Conservation (phyloP, 768 basidiomycete genomes). For the Tulasnella calospora region DNA sequence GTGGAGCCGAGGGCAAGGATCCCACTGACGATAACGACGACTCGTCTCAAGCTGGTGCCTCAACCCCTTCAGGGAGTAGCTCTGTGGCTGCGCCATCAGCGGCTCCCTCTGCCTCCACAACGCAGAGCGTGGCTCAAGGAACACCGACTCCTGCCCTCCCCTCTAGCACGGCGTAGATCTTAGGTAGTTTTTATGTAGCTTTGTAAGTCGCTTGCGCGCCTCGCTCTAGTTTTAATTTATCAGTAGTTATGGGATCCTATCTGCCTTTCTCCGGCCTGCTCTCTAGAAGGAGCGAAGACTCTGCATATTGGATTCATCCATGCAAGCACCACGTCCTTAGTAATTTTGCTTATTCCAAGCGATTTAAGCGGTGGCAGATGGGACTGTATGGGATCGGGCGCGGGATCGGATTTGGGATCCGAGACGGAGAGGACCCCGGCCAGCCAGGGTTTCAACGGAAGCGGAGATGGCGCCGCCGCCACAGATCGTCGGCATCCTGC, state of each 20-base stretch:
- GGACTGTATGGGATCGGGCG: too few relatives aligned
- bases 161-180: not conserved
- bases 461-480: too few relatives aligned
- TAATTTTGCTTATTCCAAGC: too few relatives aligned
- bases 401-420: too few relatives aligned
- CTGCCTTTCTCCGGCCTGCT: not conserved
- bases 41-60: not conserved
- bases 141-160: not conserved
- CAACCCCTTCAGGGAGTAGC: not conserved
- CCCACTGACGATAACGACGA: not conserved
- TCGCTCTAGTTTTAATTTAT: not conserved
- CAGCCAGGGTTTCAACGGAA: too few relatives aligned
- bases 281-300: not conserved
- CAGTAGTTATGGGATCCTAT: not conserved
- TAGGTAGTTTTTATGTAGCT: not conserved
- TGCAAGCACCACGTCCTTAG: not conserved
- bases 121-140: not conserved
- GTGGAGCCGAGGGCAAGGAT: not conserved
- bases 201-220: not conserved
- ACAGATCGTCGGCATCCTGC: too few relatives aligned
- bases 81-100: not conserved
- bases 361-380: too few relatives aligned
- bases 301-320: not conserved
- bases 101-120: not conserved
- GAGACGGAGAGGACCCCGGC: too few relatives aligned